A percentile compares a stretch with the other conserved stretches of the same genome.
Conservation (phyloP, 1,284 basidiomycete species). For the Tylopilus sp. region DNA sequence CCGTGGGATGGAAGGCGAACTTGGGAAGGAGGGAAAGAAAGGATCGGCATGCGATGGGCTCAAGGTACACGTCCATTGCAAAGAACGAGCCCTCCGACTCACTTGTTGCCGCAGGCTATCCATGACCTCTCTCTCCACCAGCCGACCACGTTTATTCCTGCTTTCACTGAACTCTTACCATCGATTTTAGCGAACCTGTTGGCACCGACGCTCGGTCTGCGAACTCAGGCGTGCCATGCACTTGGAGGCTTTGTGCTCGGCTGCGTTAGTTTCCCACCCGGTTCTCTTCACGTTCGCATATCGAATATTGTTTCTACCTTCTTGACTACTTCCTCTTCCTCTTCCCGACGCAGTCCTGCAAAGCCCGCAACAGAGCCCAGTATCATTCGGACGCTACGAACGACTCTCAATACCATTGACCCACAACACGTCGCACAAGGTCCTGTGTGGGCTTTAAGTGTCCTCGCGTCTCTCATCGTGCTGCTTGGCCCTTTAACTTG, state of each 20-base stretch:
- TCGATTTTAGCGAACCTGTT: conserved; percentile 60
- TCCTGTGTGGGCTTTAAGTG: conserved; percentile 67
- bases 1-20: conserved; percentile 73
- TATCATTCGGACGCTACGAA: conserved; percentile 60
- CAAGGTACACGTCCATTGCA: conserved; percentile 43
- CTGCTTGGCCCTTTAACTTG: conserved; percentile 54
- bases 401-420: conserved; percentile 50
- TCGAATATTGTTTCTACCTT: conserved; percentile 45
- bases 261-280: conserved; percentile 43
- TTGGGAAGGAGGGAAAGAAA: conserved; percentile 81
- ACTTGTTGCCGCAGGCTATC: conserved; percentile 49
- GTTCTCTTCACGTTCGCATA: conserved; percentile 47
- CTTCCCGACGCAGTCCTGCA: conserved; percentile 33
- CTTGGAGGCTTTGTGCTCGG: conserved; percentile 62
- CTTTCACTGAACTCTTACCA: conserved; percentile 55
- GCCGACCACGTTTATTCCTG: conserved; percentile 58
- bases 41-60: conserved; percentile 70
- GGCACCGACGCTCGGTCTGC: conserved; percentile 54
- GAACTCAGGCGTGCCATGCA: conserved; percentile 66
- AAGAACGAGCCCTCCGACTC: conserved; percentile 1
- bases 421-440: conserved; percentile 60
- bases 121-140: conserved; percentile 61
- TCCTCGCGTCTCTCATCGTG: conserved; percentile 57
- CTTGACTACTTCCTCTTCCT: conserved; percentile 39
- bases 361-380: conserved; percentile 38